Percentiles rank a stretch among this genome's conserved stretches.
These are phyloP conservation scores for Epipyxis sp. DNA, from an alignment of 108 stramenopile genomes.

Conservation along the genomic window DNA sequence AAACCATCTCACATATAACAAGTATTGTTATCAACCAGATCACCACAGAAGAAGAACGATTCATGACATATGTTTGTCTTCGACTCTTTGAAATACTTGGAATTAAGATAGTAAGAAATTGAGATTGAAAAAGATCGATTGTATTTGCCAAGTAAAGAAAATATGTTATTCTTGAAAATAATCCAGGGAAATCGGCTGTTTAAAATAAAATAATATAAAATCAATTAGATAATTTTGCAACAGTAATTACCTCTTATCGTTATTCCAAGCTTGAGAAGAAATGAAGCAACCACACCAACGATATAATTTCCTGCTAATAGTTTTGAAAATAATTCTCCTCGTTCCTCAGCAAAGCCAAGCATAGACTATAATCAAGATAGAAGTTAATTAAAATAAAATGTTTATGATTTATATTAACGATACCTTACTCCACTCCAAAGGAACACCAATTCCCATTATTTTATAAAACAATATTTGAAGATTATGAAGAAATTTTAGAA, in stretches of 20 bases:
- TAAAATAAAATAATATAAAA: too few species aligned
- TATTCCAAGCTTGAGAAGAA: background rate
- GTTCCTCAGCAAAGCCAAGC: background rate
- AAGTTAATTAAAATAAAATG: too few species aligned
- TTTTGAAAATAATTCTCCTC: background rate
- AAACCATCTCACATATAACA: constrained; percentile 39
- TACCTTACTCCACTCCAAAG: background rate
- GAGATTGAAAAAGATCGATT: background rate
- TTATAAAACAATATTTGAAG: background rate
- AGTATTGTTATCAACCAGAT: constrained; percentile 17
- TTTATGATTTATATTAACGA: too few species aligned
- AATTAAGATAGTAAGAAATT: background rate
- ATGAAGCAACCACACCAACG: background rate
- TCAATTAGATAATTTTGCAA: too few species aligned
- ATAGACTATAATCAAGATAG: too few species aligned
- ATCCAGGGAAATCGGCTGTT: background rate
- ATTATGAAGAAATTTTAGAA: background rate
- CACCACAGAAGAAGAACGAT: constrained; percentile 31
- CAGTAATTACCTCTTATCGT: background rate
- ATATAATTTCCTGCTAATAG: background rate
- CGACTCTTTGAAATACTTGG: constrained; percentile 15
- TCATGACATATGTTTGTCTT: constrained; percentile 27
- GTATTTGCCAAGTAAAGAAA: background rate
- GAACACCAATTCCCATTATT: background rate
- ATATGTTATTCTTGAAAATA: background rate